Conservation (phyloP, 257 asterid species). For the Nicotiana tabacum region DNA sequence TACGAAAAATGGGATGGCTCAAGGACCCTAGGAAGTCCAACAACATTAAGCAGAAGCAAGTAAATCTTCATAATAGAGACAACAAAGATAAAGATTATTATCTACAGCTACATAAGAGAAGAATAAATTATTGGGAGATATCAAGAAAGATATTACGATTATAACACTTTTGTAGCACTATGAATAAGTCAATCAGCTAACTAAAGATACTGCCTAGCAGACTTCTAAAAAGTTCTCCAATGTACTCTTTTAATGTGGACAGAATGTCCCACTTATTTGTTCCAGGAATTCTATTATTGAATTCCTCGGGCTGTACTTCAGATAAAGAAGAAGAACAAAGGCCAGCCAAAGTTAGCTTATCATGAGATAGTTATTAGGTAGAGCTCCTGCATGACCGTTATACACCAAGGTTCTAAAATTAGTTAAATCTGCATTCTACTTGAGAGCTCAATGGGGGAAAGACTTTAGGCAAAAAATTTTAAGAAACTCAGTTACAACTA, state of each 20-base stretch:
- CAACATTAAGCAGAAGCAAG: background rate
- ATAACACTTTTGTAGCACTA: background rate
- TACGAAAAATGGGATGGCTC: conserved; percentile 19
- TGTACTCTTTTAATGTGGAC: background rate
- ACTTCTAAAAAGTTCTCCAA: background rate
- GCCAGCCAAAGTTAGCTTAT: background rate
- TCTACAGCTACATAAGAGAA: background rate
- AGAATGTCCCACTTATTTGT: background rate
- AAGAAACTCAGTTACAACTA: too few species aligned
- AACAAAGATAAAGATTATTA: background rate
- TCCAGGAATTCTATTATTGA: background rate
- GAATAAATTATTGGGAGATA: background rate
- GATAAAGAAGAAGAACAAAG: background rate
- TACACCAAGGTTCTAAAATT: background rate
- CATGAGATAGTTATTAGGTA: background rate
- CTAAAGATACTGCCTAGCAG: background rate
- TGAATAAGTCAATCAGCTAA: background rate
- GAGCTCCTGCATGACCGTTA: background rate
- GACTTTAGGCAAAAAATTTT: background rate
- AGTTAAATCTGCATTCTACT: background rate
- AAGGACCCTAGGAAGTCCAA: conserved; percentile 33
- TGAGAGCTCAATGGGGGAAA: background rate
- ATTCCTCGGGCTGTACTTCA: background rate
- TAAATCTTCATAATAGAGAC: background rate
- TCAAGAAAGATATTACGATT: background rate